Evolutionary conservation across 768 basidiomycete species (phyloP).

Genomic region (Russula compacta): DNA sequence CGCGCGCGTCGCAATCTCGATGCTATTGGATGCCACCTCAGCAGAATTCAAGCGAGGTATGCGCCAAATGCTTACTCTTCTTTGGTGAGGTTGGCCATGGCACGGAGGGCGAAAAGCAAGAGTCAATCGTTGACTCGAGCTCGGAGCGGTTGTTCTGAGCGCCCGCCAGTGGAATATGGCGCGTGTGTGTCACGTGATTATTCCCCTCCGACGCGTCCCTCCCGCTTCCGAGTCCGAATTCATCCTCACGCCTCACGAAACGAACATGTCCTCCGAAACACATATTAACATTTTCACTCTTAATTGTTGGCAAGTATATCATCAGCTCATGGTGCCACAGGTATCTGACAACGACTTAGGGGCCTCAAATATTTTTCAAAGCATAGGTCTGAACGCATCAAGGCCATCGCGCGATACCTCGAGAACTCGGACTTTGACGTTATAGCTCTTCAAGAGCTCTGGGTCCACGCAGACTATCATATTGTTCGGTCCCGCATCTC

Average conservation of each 20-base stretch:
- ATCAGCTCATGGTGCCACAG: neutral
- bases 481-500: conserved; percentile 48
- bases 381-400: conserved; percentile 59
- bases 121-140: neutral
- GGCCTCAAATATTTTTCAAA: conserved; percentile 81
- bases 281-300: conserved; percentile 57
- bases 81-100: conserved; percentile 28
- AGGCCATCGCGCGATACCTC: conserved; percentile 64
- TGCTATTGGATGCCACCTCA: conserved; percentile 35
- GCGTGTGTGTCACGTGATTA: neutral
- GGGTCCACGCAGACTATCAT: conserved; percentile 79
- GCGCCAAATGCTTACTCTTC: conserved; percentile 26
- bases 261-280: conserved; percentile 28
- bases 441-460: conserved; percentile 79
- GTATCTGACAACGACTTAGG: conserved; percentile 36
- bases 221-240: neutral
- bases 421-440: conserved; percentile 61
- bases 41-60: neutral
- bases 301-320: conserved; percentile 62
- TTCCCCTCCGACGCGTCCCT: neutral
- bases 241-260: neutral
- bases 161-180: neutral
- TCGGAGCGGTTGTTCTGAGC: neutral
- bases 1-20: conserved; percentile 77
- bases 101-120: neutral